Base-by-base conservation (phyloP, 768 basidiomycete genomes). In the Mrakia blollopis region DNA sequence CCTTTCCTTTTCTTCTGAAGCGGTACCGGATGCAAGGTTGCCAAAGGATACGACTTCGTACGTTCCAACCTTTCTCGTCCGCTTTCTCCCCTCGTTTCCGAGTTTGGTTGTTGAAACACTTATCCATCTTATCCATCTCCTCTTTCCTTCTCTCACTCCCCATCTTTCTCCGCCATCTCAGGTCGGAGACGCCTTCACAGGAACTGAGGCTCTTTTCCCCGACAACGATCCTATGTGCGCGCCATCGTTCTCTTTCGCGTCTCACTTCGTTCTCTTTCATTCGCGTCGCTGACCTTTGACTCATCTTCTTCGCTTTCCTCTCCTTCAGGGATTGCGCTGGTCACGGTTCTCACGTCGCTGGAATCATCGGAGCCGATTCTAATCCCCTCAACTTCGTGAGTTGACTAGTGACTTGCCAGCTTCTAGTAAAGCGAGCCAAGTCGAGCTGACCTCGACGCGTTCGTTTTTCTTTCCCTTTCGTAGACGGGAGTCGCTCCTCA, bases 401-500 rank as follows among this genome's bases (percentile, higher is more conserved):
- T 57, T 78, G 87, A 84, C 65, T 91, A n/a, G n/a, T n/a, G n/a
- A n/a, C n/a, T n/a, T n/a, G n/a, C n/a, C n/a, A n/a, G n/a, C n/a
- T n/a, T n/a, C n/a, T n/a, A n/a, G n/a, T n/a, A n/a, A n/a, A n/a
- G n/a, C n/a, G n/a, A n/a, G n/a, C n/a, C n/a, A 57, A 44, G 44
- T 44, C 44, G 57, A 25, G 28, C 57, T 57, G 5, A 89, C 82
- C 88, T 91, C 80, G 88, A 87, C 71, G 91, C 74, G 90, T 90
- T 60, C 90, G 91, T 4, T 89, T 87, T 75, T 85, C 86, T 1
- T 88, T 89, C 0, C 86, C 86, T 1, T 21, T 21, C 82, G 90
- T 57, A 86, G 83, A 88, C 87, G 67, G 71, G 91, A 74, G 90
- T 90, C 62, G 90, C 91, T 3, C 90, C 87, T 75, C 85, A 86